Percentiles rank a stretch among this genome's conserved stretches.
These are phyloP conservation scores for Linum trigynum DNA, from an alignment of 345 rosid species.

Conservation along the genomic window DNA sequence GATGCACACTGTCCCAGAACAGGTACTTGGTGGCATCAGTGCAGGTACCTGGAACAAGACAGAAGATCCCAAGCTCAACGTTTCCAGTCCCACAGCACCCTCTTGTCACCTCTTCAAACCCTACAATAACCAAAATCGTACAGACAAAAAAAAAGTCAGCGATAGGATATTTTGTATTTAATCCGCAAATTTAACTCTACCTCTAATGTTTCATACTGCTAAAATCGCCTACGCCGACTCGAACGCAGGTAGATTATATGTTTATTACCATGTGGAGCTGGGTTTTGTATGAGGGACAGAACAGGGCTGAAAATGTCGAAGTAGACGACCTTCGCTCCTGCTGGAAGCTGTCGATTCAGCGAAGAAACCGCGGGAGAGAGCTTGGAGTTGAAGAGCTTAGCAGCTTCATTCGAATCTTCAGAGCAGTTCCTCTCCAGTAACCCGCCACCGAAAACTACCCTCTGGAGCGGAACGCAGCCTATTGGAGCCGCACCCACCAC, in stretches of 20 bases:
- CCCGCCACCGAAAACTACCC: not conserved
- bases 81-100: not conserved
- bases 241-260: no score
- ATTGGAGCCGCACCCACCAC: not conserved
- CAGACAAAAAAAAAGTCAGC: no score
- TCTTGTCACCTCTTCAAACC: not conserved
- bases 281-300: not conserved
- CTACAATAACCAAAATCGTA: not conserved
- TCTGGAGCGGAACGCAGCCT: not conserved
- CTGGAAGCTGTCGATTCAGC: not conserved
- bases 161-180: no score
- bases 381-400: not conserved
- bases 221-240: no score
- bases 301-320: not conserved
- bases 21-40: no score
- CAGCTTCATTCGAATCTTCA: not conserved
- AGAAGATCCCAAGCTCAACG: not conserved
- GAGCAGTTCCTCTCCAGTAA: not conserved
- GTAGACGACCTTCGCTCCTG: not conserved
- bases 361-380: not conserved
- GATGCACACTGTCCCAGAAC: no score
- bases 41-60: not conserved
- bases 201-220: no score
- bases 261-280: not conserved
- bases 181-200: no score